Conservation (phyloP, 345 rosid species). For the Clausena lansium region DNA sequence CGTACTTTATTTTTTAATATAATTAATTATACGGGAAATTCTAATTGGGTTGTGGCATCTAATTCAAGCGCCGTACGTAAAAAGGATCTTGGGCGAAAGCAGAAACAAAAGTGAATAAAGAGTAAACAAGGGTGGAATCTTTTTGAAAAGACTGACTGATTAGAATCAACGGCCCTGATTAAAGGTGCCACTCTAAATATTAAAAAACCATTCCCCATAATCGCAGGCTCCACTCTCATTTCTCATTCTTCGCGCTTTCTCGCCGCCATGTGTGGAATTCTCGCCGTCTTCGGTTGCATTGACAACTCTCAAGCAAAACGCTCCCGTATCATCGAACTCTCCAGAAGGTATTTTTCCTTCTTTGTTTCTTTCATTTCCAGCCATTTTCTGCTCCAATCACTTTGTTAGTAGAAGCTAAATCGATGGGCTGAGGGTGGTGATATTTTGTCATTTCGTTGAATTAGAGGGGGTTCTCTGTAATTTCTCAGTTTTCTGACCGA, state of each 20-base stretch:
- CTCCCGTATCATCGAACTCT: conserved; percentile 75
- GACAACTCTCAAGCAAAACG: conserved; percentile 79
- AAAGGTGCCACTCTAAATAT: background rate
- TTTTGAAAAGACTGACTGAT: background rate
- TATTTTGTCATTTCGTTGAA: no score
- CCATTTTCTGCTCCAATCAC: background rate
- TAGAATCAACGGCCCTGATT: conserved; percentile 40
- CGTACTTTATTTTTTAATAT: no score
- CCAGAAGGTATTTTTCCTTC: conserved; percentile 50
- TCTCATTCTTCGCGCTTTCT: background rate
- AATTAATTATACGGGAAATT: no score
- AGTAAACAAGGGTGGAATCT: conserved; percentile 1
- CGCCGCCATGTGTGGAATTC: conserved; percentile 75
- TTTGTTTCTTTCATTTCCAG: background rate
- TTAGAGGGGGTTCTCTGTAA: background rate
- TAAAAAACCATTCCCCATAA: conserved; percentile 1
- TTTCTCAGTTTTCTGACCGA: background rate
- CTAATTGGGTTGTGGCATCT: no score
- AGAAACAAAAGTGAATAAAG: background rate
- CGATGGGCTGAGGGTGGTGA: background rate
- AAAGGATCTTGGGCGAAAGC: background rate
- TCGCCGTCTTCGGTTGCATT: conserved; percentile 68
- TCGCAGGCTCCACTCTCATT: background rate
- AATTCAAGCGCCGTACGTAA: background rate
- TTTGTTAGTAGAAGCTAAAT: background rate